Conservation (phyloP, 1,284 basidiomycete species). For the Austroboletus niveus region DNA sequence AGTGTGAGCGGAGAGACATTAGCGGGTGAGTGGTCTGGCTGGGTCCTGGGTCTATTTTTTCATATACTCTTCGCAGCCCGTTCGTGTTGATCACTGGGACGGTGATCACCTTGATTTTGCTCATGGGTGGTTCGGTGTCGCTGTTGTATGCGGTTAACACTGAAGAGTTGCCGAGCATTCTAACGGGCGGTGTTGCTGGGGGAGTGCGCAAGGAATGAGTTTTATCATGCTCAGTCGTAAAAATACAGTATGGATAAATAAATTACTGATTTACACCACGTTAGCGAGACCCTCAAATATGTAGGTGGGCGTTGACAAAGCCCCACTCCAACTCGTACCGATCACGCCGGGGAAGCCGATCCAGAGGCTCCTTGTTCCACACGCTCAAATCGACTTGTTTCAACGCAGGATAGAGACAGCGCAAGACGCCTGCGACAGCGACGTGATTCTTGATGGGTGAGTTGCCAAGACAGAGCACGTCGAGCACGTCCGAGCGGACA, state of each 20-base stretch:
- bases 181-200: conserved; percentile 57
- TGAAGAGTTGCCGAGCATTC: conserved; percentile 65
- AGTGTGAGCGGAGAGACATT: conserved; percentile 74
- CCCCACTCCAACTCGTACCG: conserved; percentile 19
- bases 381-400: conserved; percentile 18
- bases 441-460: conserved; percentile 13
- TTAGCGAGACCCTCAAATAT: not conserved
- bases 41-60: not conserved
- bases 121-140: conserved; percentile 65
- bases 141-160: conserved; percentile 62
- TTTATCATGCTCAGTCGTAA: not conserved
- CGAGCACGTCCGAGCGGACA: conserved; percentile 3
- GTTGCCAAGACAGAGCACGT: conserved; percentile 21
- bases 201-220: conserved; percentile 47
- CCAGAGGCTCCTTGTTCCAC: conserved; percentile 24
- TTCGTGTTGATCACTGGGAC: conserved; percentile 75
- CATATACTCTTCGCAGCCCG: conserved; percentile 40
- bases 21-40: conserved; percentile 56
- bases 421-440: conserved; percentile 15
- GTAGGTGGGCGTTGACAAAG: conserved; percentile 17
- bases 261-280: not conserved
- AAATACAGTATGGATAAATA: not conserved
- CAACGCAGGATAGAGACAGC: conserved; percentile 18
- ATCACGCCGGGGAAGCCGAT: conserved; percentile 8
- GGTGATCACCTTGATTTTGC: conserved; percentile 57